Evolutionary conservation across 2,329 filamentous ascomycete genomes (phyloP).

Genomic region (Rhinocladiella mackenziei): DNA sequence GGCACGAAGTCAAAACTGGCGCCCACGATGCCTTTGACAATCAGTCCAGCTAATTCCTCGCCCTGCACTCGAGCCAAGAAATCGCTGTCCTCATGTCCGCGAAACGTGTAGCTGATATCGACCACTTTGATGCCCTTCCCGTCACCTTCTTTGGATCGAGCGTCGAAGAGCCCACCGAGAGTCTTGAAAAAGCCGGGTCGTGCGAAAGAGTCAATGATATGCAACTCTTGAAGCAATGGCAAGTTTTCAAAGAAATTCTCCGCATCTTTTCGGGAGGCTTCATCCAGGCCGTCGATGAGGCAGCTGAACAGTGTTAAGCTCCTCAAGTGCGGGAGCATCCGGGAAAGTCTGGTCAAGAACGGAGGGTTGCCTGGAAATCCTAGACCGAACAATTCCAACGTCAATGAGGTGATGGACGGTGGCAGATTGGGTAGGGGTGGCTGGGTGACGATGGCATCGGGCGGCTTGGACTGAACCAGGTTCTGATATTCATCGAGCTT

Average conservation of each 20-base stretch:
- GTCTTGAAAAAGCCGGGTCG: conserved; percentile 40
- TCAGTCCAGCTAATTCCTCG: conserved; percentile 21
- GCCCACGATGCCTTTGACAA: conserved; percentile 19
- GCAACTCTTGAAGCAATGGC: conserved; percentile 39
- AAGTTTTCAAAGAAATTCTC: conserved; percentile 40
- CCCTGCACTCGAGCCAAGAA: conserved; percentile 40
- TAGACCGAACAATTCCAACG: conserved; percentile 48
- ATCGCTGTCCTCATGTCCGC: conserved; percentile 42
- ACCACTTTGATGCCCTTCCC: conserved; percentile 40
- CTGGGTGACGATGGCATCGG: conserved; percentile 26
- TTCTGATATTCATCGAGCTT: conserved; percentile 45
- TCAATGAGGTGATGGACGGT: conserved; percentile 40
- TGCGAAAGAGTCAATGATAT: conserved; percentile 48
- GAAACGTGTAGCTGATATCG: conserved; percentile 47
- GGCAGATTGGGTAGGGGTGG: conserved; percentile 39
- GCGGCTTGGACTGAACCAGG: conserved; percentile 32
- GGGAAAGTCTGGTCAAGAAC: conserved; percentile 41
- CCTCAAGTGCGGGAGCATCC: conserved; percentile 41
- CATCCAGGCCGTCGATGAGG: conserved; percentile 43
- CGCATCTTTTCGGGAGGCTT: conserved; percentile 39
- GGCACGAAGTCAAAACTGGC: conserved; percentile 23
- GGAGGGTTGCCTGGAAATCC: conserved; percentile 41
- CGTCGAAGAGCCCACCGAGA: conserved; percentile 29
- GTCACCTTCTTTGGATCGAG: conserved; percentile 9
- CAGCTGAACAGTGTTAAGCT: conserved; percentile 46